A percentile compares a stretch with the other conserved stretches of the same genome.
These are phyloP conservation scores for Candida pseudoviswanathii DNA, from an alignment of 1,139 yeast genomes.

Conservation along the genomic window DNA sequence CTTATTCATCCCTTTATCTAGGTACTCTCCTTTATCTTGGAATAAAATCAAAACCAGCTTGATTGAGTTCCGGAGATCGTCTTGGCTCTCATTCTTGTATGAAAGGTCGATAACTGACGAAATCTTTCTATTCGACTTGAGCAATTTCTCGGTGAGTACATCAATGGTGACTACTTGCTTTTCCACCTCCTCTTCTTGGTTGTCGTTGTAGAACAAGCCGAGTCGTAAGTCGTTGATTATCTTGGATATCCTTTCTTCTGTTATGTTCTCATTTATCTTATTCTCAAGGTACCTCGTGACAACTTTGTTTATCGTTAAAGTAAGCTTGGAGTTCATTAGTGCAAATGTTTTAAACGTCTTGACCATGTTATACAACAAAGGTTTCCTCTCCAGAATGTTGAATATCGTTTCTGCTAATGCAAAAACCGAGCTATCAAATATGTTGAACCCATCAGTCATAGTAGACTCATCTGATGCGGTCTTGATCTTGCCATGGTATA, in stretches of 20 bases:
- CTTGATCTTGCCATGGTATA: background rate
- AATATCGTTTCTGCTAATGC: constrained; percentile 30
- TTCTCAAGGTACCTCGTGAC: constrained; percentile 19
- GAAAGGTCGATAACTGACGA: background rate
- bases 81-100: constrained; percentile 4
- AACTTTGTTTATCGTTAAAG: constrained; percentile 22
- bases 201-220: constrained; percentile 21
- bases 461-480: background rate
- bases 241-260: constrained; percentile 22
- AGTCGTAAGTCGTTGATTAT: constrained; percentile 22
- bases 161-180: constrained; percentile 6
- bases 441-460: constrained; percentile 14
- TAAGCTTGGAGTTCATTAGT: constrained; percentile 15
- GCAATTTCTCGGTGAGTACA: constrained; percentile 8
- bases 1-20: constrained; percentile 25
- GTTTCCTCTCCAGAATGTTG: constrained; percentile 30
- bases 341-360: constrained; percentile 16
- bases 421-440: constrained; percentile 24
- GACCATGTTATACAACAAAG: constrained; percentile 25
- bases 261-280: constrained; percentile 19
- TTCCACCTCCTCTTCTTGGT: constrained; percentile 1
- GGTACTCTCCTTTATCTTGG: constrained; percentile 6
- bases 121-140: constrained; percentile 2
- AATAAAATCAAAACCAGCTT: constrained; percentile 10
- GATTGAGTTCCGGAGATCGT: background rate